phyloP scores from a whole-genome alignment of 148 eudicot genomes.

The Fagopyrum esculentum region DNA sequence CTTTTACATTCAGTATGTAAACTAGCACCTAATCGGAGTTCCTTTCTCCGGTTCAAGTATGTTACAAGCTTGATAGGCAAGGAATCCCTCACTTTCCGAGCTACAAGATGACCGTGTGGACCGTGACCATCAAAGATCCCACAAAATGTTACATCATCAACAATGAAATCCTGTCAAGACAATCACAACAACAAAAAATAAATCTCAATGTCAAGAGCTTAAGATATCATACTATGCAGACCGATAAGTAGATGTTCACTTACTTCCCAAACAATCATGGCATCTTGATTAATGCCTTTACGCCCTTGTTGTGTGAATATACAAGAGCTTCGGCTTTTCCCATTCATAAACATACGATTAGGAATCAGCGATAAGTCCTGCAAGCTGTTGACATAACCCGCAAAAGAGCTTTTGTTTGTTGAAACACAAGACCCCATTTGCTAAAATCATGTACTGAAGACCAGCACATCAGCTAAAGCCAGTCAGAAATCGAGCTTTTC shows the following conservation, averaged over 20 bases:
- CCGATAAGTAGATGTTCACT: constrained; percentile 17
- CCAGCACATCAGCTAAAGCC: constrained; percentile 25
- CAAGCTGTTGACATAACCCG: constrained; percentile 44
- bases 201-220: neutral
- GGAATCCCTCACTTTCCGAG: constrained; percentile 90
- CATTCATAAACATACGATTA: constrained; percentile 67
- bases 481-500: neutral
- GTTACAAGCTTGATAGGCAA: constrained; percentile 68
- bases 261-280: constrained; percentile 99
- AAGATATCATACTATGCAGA: neutral
- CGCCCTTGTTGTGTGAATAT: constrained; percentile 97
- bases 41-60: constrained; percentile 52
- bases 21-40: constrained; percentile 37
- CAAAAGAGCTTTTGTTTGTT: constrained; percentile 56
- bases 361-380: constrained; percentile 71
- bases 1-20: constrained; percentile 46
- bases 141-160: constrained; percentile 69
- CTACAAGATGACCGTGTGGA: constrained; percentile 91
- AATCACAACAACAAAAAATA: neutral
- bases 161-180: constrained; percentile 54
- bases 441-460: constrained; percentile 20
- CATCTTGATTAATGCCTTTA: constrained; percentile 97
- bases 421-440: constrained; percentile 89
- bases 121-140: constrained; percentile 99
- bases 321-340: constrained; percentile 75